Conservation (phyloP, 352 stramenopile species). For the Phytophthora fragariaefolia region DNA sequence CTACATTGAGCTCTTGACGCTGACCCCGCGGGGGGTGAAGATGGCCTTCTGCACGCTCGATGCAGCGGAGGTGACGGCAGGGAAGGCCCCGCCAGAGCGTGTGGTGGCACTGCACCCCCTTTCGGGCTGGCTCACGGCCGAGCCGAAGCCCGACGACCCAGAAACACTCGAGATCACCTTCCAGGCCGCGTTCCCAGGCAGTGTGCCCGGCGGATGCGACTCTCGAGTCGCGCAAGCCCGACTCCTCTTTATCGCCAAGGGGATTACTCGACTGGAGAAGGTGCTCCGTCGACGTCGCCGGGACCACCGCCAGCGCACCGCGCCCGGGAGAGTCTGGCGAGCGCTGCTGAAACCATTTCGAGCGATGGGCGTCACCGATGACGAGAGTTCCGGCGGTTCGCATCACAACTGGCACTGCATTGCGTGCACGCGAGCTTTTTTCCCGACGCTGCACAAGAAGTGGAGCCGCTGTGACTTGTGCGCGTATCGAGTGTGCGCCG, state of each 20-base stretch:
- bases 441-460: conserved; percentile 25
- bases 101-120: conserved; percentile 42
- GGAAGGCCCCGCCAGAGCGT: conserved; percentile 37
- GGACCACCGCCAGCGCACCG: conserved; percentile 9
- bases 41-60: conserved; percentile 38
- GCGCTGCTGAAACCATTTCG: conserved; percentile 27
- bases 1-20: conserved; percentile 38
- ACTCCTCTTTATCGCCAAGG: conserved; percentile 34
- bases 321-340: conserved; percentile 30
- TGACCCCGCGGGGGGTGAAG: conserved; percentile 29
- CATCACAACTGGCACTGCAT: conserved; percentile 53
- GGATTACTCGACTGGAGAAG: conserved; percentile 39
- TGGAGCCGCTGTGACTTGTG: conserved; percentile 50
- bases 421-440: conserved; percentile 39
- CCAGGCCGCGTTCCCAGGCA: conserved; percentile 33
- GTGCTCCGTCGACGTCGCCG: conserved; percentile 33
- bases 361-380: conserved; percentile 13
- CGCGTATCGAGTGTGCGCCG: conserved; percentile 43
- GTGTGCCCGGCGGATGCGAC: conserved; percentile 24
- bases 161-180: conserved; percentile 36
- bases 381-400: conserved; percentile 11
- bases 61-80: conserved; percentile 31
- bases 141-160: conserved; percentile 20
- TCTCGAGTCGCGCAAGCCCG: conserved; percentile 27
- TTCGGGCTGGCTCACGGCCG: conserved; percentile 39